Evolutionary conservation across 306 rosid genomes (phyloP).

Genomic region (Cicer chorassanicum): DNA sequence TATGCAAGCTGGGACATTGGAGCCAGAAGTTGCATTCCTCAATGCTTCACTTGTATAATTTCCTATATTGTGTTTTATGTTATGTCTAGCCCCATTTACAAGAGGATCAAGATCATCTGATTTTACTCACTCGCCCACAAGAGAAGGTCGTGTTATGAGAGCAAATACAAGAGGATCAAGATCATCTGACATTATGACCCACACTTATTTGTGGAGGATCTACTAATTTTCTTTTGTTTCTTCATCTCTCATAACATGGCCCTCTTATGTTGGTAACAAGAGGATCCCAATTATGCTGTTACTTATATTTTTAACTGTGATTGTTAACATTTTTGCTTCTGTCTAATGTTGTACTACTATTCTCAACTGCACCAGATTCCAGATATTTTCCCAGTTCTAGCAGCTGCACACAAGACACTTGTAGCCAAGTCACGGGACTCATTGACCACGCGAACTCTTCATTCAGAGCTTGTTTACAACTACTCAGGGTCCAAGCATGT

Average conservation of each 20-base stretch:
- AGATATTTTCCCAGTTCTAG: slow-evolving; percentile 79
- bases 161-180: too few species aligned
- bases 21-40: slow-evolving; percentile 87
- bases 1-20: slow-evolving; percentile 83
- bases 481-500: slow-evolving; percentile 95
- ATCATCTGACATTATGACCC: not conserved
- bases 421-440: slow-evolving; percentile 73
- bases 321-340: slow-evolving; percentile 1
- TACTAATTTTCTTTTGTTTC: slow-evolving; percentile 16
- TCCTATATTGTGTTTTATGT: slow-evolving; percentile 20
- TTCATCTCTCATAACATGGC: not conserved
- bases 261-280: not conserved
- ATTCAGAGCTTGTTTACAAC: slow-evolving; percentile 93
- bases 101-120: slow-evolving; percentile 23
- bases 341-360: slow-evolving; percentile 38
- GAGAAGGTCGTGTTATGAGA: slow-evolving; percentile 27
- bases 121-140: not conserved
- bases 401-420: slow-evolving; percentile 81
- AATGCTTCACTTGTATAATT: slow-evolving; percentile 75
- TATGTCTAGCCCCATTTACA: slow-evolving; percentile 29
- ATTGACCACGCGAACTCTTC: slow-evolving; percentile 85
- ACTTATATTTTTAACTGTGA: slow-evolving; percentile 21
- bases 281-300: slow-evolving; percentile 25
- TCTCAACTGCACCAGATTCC: slow-evolving; percentile 68
- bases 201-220: not conserved